Evolutionary conservation across 768 basidiomycete genomes (phyloP).

Genomic region (Tylopilus vinaceipallidus): DNA sequence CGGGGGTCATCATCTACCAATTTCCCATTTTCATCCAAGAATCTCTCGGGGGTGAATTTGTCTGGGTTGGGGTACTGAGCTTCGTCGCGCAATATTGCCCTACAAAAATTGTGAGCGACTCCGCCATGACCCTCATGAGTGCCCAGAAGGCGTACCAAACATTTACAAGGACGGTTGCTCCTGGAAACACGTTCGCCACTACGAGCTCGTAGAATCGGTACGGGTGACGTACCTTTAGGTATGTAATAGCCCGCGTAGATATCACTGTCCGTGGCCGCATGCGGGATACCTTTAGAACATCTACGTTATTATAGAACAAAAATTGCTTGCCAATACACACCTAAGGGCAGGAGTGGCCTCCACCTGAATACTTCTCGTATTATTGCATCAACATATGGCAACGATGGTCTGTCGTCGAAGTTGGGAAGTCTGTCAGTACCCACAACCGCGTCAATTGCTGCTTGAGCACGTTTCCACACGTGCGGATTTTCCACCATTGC

Average conservation of each 20-base stretch:
- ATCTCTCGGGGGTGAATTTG: no score
- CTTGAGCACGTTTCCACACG: neutral
- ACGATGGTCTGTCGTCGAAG: neutral
- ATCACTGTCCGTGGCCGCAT: constrained; percentile 34
- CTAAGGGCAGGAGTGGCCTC: neutral
- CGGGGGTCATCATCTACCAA: no score
- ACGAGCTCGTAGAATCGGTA: neutral
- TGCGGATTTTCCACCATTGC: neutral
- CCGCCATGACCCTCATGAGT: no score
- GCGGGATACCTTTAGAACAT: constrained; percentile 19
- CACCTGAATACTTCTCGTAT: neutral
- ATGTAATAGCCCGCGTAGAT: constrained; percentile 45
- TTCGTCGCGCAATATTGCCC: no score
- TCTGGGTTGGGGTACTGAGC: no score
- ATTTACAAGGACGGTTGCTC: neutral
- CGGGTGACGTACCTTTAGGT: constrained; percentile 37
- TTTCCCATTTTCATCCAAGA: no score
- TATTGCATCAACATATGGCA: neutral
- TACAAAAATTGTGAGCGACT: neutral
- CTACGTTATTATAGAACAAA: no score
- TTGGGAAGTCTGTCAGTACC: neutral
- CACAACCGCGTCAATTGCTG: constrained; percentile 1
- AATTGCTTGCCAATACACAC: no score
- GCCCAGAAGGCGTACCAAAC: neutral
- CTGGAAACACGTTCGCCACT: neutral